Evolutionary conservation across 2,329 filamentous ascomycete genomes (phyloP).

Genomic region (Fusarium cicatricum): DNA sequence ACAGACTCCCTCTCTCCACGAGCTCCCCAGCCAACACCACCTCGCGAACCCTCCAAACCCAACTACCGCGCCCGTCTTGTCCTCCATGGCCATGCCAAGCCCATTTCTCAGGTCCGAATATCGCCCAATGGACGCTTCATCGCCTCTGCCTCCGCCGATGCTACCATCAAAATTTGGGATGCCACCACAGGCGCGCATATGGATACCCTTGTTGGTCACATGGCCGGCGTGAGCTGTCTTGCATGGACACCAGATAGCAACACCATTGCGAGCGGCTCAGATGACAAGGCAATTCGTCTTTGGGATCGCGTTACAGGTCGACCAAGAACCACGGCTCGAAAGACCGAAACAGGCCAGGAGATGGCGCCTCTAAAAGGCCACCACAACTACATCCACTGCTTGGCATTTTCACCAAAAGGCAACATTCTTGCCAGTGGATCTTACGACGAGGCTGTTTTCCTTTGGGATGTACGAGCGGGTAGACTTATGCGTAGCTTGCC

Average conservation of each 20-base stretch:
- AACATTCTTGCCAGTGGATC: slow-evolving; percentile 96
- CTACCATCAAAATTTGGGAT: slow-evolving; percentile 91
- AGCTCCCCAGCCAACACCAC: slow-evolving; percentile 46
- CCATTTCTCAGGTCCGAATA: slow-evolving; percentile 86
- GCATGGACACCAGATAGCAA: slow-evolving; percentile 94
- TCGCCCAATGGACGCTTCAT: slow-evolving; percentile 92
- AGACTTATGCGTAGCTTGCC: slow-evolving; percentile 89
- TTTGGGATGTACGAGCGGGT: slow-evolving; percentile 94
- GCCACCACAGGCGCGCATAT: slow-evolving; percentile 78
- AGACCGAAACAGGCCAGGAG: slow-evolving; percentile 49
- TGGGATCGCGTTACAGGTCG: slow-evolving; percentile 79
- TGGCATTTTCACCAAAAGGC: slow-evolving; percentile 97
- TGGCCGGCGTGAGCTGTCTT: slow-evolving; percentile 90
- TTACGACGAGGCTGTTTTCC: slow-evolving; percentile 95
- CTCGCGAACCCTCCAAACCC: slow-evolving; percentile 63
- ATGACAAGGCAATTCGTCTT: slow-evolving; percentile 94
- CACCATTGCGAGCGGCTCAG: slow-evolving; percentile 87
- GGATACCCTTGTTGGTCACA: slow-evolving; percentile 90
- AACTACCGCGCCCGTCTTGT: slow-evolving; percentile 76
- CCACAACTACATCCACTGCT: slow-evolving; percentile 93
- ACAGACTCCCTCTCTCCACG: slow-evolving; percentile 41
- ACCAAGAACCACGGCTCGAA: slow-evolving; percentile 58
- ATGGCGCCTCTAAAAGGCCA: slow-evolving; percentile 78
- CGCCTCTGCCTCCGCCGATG: slow-evolving; percentile 89
- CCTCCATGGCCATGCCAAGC: slow-evolving; percentile 78